Conservation (phyloP, 1,284 basidiomycete genomes). For the Butyriboletus appendiculatus region DNA sequence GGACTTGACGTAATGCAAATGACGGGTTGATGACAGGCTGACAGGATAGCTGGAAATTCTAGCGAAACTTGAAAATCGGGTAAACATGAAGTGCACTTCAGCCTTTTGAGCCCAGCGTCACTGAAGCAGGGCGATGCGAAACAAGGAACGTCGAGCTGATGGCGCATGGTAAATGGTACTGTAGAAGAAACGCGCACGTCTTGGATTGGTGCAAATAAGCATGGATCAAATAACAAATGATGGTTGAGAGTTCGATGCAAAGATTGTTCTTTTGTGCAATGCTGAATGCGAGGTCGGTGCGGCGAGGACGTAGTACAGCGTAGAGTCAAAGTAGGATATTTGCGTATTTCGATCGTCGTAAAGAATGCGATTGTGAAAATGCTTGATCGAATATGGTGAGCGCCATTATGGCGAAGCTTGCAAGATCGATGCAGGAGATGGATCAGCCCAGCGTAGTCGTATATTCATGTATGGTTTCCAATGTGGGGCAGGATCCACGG, state of each 20-base stretch:
- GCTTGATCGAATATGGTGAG: conserved; percentile 25
- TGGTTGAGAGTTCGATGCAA: conserved; percentile 35
- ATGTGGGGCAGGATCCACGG: conserved; percentile 18
- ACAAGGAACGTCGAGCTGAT: conserved; percentile 29
- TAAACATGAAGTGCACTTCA: conserved; percentile 31
- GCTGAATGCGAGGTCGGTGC: conserved; percentile 22
- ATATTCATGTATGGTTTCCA: conserved; percentile 29
- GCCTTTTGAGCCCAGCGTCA: conserved; percentile 26
- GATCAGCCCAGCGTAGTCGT: conserved; percentile 20
- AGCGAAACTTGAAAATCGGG: conserved; percentile 19
- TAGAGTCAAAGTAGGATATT: conserved; percentile 26
- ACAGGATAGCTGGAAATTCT: conserved; percentile 33
- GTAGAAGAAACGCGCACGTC: conserved; percentile 27
- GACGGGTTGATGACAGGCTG: conserved; percentile 13
- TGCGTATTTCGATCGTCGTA: conserved; percentile 26
- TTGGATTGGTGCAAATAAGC: conserved; percentile 37
- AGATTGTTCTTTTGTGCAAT: conserved; percentile 34
- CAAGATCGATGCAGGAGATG: conserved; percentile 36
- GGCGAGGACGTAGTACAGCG: conserved; percentile 14
- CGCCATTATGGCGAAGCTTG: conserved; percentile 21
- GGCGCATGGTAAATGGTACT: conserved; percentile 29
- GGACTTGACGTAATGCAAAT: conserved; percentile 28
- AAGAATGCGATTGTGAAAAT: conserved; percentile 28
- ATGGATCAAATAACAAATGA: conserved; percentile 35
- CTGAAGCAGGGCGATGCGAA: conserved; percentile 16